Evolutionary conservation across 2,329 filamentous ascomycete genomes (phyloP).

Genomic region (Gnomoniopsis sp.): DNA sequence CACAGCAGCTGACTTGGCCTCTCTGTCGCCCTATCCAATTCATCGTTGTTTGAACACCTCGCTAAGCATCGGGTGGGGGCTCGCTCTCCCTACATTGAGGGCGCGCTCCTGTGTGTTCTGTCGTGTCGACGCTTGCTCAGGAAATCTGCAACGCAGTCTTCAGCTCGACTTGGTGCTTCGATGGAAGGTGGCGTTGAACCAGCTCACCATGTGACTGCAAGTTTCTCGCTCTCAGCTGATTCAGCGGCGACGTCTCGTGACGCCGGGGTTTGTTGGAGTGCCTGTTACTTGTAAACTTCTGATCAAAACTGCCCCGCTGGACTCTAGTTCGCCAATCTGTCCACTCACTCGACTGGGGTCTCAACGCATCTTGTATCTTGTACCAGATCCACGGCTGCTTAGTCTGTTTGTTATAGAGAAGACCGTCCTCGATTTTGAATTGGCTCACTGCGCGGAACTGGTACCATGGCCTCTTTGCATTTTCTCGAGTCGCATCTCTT

Average conservation of each 20-base stretch:
- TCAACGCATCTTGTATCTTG: slow-evolving; percentile 21
- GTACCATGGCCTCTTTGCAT: slow-evolving; percentile 32
- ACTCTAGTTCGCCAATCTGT: not conserved
- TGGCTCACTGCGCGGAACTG: slow-evolving; percentile 32
- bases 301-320: not conserved
- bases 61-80: no score
- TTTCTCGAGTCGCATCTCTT: slow-evolving; percentile 27
- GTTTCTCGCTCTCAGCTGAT: not conserved
- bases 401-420: slow-evolving; percentile 20
- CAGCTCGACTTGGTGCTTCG: no score
- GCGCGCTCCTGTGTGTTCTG: no score
- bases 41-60: no score
- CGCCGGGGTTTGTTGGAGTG: not conserved
- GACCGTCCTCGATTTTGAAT: slow-evolving; percentile 32
- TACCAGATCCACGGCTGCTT: slow-evolving; percentile 36
- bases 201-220: no score
- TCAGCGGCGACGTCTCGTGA: not conserved
- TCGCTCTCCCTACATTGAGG: no score
- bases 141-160: no score
- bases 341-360: not conserved
- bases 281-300: not conserved
- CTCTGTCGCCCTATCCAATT: no score
- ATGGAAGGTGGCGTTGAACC: no score
- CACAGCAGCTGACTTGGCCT: no score
- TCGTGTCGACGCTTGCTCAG: no score